Base-by-base conservation (phyloP, 352 stramenopile species). In the Phytophthora meadii region DNA sequence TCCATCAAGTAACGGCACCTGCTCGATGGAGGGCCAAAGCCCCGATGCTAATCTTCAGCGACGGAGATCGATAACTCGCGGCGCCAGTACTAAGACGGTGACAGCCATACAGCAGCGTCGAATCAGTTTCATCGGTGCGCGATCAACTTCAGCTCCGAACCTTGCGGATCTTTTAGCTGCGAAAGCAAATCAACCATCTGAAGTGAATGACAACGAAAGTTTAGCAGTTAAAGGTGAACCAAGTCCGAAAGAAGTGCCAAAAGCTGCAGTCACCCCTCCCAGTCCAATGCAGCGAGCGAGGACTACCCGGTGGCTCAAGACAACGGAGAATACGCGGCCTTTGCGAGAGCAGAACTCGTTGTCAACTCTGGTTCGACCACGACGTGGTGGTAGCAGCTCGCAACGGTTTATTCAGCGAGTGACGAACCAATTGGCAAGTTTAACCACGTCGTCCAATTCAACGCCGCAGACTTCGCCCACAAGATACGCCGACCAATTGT, bases 371-470 rank as follows among this genome's bases (percentile, higher is more conserved):
- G 46, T 50, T 34, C 58, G 58, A 2, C 32, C 65, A 11, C 57
- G 58, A 48, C 28, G 6, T 17, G 30, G 22, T 4, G 65, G 39
- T 14, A 68, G 58, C 40, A 68, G 65, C 22, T 72, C 65, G 8
- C 57, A 72, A 5, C 50, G 65, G 17, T 72, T 72, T 19, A 72
- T 72, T 11, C 65, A 72, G 27, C 58, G 65, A n/a, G 52, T 72
- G 65, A 72, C 65, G 7, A 63, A 56, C 51, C 64, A 72, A 28
- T 68, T 72, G 57, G 65, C 57, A 17, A 68, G 65, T 50, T 46
- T 72, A 12, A 25, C 65, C 22, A 60, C 45, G 2, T 55, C 57
- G 3, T 55, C 57, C n/a, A 68, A 50, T 40, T 54, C 51, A n/a
- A 55, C 19, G 17, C 39, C 34, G 24, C 40, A 62, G 14, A 44